Base-by-base conservation (phyloP, 257 asterid genomes). In the Plantago major region DNA sequence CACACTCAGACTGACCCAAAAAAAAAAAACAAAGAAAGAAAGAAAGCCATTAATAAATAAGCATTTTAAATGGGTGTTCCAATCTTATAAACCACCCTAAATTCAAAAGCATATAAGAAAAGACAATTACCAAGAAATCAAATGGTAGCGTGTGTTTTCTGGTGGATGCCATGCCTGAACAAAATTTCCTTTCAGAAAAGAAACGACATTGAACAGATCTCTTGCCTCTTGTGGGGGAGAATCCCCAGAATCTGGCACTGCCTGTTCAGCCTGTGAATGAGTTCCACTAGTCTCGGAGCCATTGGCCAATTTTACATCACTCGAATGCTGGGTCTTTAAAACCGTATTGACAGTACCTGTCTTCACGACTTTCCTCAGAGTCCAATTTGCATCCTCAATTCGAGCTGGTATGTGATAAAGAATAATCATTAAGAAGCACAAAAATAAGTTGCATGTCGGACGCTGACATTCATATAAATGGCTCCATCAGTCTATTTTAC, bases 1-100 rank as follows among this genome's bases (percentile, higher is more conserved):
- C 77, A n/a, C n/a, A 16, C 97, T 93, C 72, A 89, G 77, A 73
- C 99, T 93, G 94, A 69, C 15, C n/a, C n/a, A n/a, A n/a, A n/a
- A n/a, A n/a, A n/a, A n/a, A n/a, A n/a, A n/a, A n/a, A n/a, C n/a
- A n/a, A n/a, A 5, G n/a, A n/a, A n/a, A n/a, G n/a, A n/a, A n/a
- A n/a, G n/a, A n/a, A n/a, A n/a, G n/a, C n/a, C n/a, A 10, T 38
- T 16, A 18, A 42, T 42, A 14, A 58, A 14, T 48, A 59, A 3
- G 43, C 40, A 58, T 28, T 26, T 33, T 52, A 60, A 50, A 33
- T n/a, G 30, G 18, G 30, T 19, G 44, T 28, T 43, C 12, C 52
- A 3, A 60, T 18, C 7, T 17, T 47, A 56, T 33, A n/a, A n/a
- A n/a, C n/a, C n/a, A n/a, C n/a, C n/a, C 44, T 26, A 42, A 77